Evolutionary conservation across 495 filamentous ascomycete genomes (phyloP).

Genomic region (Penicillium canariense): DNA sequence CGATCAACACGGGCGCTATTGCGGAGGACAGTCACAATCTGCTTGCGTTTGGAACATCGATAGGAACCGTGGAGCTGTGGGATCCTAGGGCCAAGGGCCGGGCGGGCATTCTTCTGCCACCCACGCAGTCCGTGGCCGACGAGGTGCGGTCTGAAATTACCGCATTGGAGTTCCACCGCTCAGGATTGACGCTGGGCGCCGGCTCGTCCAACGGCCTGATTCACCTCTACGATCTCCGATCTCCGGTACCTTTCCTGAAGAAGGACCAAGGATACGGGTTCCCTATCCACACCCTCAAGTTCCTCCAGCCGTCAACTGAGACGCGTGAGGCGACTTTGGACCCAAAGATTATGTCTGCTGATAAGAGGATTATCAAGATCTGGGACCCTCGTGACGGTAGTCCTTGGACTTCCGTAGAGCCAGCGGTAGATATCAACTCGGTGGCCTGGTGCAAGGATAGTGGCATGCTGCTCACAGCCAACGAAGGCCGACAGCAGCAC

Average conservation of each 20-base stretch:
- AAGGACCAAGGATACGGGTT: constrained; percentile 98
- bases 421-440: constrained; percentile 87
- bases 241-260: constrained; percentile 75
- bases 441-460: constrained; percentile 85
- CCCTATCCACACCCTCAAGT: constrained; percentile 84
- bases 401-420: constrained; percentile 94
- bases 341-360: constrained; percentile 85
- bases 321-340: constrained; percentile 59
- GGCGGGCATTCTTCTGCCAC: constrained; percentile 67
- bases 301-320: constrained; percentile 71
- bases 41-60: constrained; percentile 89
- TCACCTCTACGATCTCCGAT: constrained; percentile 88
- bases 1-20: constrained; percentile 85
- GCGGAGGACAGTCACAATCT: constrained; percentile 90
- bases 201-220: constrained; percentile 87
- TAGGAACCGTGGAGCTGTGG: constrained; percentile 97
- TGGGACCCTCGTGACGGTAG: constrained; percentile 80
- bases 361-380: constrained; percentile 96
- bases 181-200: constrained; percentile 83
- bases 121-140: constrained; percentile 34
- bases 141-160: constrained; percentile 74
- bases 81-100: constrained; percentile 79
- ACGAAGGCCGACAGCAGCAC: constrained; percentile 90
- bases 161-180: constrained; percentile 78
- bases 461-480: constrained; percentile 92